Base-by-base conservation (phyloP, 768 basidiomycete genomes). In the Auricularia heimuer region DNA sequence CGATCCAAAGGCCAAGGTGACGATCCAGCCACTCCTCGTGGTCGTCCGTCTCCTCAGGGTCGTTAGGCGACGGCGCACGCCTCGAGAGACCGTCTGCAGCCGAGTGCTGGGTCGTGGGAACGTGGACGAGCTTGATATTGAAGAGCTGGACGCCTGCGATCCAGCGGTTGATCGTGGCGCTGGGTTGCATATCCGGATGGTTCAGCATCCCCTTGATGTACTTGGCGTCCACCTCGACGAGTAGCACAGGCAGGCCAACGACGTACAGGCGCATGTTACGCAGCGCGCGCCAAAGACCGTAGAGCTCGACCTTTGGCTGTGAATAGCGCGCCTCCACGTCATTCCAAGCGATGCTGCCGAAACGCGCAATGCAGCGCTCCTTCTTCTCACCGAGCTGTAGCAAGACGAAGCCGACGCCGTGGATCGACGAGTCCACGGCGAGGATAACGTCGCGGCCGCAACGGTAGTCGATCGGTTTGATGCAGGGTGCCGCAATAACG, bases 191-290 rank as follows among this genome's bases (percentile, higher is more conserved):
- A 45, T 80, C 76, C 1, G 79, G 78, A 18, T 75, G 64, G 61
- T 79, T 77, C 3, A 81, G 61, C 78, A 80, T 81, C n/a, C 75
- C 77, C 63, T 76, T 76, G 10, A 81, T 78, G 65, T 76, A 76
- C 45, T 75, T 69, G 0, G 77, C 78, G 67, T 81, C 76, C 0
- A 76, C 75, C 67, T 79, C 77, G 0, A 81, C 70, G 21, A 68
- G 62, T 0, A 81, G 66, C 2, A 71, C 75, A 42, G 69, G 67
- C 1, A 73, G 68, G 34, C 75, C 75, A 54, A 74, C 63, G 6
- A 78, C 39, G 54, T 76, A 70, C 65, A 71, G 64, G 24, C 67
- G 58, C 34, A 65, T 68, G 8, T 62, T 44, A 54, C 64, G 39
- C 3, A 75, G 61, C 21, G 72, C 71, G 1, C 69, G 63, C 56